phyloP scores from a whole-genome alignment of 2,329 filamentous ascomycete genomes.

The Aureobasidium subglaciale region DNA sequence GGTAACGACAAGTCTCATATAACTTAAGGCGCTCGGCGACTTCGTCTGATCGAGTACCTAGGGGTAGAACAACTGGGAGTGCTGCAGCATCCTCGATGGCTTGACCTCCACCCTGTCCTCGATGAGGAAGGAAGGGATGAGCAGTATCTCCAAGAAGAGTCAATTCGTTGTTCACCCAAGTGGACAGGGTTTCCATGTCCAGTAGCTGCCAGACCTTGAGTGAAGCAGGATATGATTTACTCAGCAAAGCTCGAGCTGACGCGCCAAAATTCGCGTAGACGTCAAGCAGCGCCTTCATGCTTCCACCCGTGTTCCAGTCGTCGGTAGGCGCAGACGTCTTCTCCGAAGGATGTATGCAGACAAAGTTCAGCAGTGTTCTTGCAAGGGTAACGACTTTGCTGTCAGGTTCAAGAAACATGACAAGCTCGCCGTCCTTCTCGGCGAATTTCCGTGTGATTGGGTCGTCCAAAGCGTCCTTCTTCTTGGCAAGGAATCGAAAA shows the following conservation, averaged over 20 bases:
- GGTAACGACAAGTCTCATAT: slow-evolving; percentile 50
- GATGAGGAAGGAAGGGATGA: slow-evolving; percentile 59
- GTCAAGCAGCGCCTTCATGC: slow-evolving; percentile 29
- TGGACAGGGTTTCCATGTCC: slow-evolving; percentile 54
- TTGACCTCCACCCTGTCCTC: slow-evolving; percentile 54
- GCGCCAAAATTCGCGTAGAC: slow-evolving; percentile 31
- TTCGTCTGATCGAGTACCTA: slow-evolving; percentile 37
- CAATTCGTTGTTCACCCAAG: slow-evolving; percentile 48
- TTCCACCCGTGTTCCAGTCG: slow-evolving; percentile 29
- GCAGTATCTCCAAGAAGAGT: slow-evolving; percentile 60
- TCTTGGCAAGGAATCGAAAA: slow-evolving; percentile 47
- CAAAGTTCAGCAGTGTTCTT: slow-evolving; percentile 38
- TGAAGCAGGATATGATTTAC: slow-evolving; percentile 30
- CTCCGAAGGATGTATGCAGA: slow-evolving; percentile 29
- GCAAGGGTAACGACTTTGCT: slow-evolving; percentile 39
- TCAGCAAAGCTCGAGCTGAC: slow-evolving; percentile 26
- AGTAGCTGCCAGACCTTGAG: slow-evolving; percentile 53
- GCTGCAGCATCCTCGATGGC: slow-evolving; percentile 62
- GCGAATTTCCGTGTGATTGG: slow-evolving; percentile 35
- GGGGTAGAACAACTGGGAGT: slow-evolving; percentile 49
- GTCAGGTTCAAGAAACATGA: slow-evolving; percentile 35
- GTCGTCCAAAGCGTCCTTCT: slow-evolving; percentile 35
- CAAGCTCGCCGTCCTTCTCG: slow-evolving; percentile 31
- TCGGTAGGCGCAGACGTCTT: slow-evolving; percentile 21
- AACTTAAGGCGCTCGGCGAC: slow-evolving; percentile 51